A percentile compares a stretch with the other conserved stretches of the same genome.
phyloP scores from a whole-genome alignment of 2,329 filamentous ascomycete genomes.

The Botrytis porri region DNA sequence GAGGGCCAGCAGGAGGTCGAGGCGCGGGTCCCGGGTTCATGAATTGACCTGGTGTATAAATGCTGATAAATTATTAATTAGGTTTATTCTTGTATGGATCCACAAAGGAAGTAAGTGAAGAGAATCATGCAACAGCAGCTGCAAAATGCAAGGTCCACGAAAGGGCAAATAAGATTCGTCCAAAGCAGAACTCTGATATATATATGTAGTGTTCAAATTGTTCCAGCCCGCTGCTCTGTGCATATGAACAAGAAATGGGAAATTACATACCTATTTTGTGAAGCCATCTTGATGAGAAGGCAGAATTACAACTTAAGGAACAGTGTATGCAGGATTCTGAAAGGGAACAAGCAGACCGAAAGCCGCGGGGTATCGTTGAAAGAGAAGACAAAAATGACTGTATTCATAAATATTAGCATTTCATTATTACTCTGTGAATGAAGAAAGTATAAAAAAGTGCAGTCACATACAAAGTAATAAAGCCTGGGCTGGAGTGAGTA shows the following conservation, averaged over 20 bases:
- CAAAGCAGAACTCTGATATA: not conserved
- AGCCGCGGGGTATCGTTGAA: slow-evolving; percentile 35
- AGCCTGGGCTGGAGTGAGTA: not conserved
- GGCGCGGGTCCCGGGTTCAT: slow-evolving; percentile 97
- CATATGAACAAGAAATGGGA: slow-evolving; percentile 21
- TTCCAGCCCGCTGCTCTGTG: slow-evolving; percentile 25
- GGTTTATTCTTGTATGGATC: slow-evolving; percentile 9
- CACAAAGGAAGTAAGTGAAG: slow-evolving; percentile 15
- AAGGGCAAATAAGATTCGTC: not conserved
- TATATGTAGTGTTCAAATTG: not conserved
- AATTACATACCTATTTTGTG: slow-evolving; percentile 36
- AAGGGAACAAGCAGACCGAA: slow-evolving; percentile 21
- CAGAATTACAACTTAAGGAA: slow-evolving; percentile 25
- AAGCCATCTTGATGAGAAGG: slow-evolving; percentile 33
- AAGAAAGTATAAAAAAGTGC: not conserved
- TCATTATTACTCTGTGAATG: not conserved
- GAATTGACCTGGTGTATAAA: slow-evolving; percentile 67
- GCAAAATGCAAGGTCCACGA: not conserved
- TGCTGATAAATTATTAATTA: slow-evolving; percentile 40
- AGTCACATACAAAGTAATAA: slow-evolving; percentile 18
- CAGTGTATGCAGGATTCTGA: slow-evolving; percentile 16
- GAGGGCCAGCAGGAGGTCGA: slow-evolving; percentile 78
- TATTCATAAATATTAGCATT: slow-evolving; percentile 9
- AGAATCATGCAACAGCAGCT: slow-evolving; percentile 12
- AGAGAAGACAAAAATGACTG: slow-evolving; percentile 22